Conservation (phyloP, 768 basidiomycete genomes). For the Tubosaeta brunneosetosa region DNA sequence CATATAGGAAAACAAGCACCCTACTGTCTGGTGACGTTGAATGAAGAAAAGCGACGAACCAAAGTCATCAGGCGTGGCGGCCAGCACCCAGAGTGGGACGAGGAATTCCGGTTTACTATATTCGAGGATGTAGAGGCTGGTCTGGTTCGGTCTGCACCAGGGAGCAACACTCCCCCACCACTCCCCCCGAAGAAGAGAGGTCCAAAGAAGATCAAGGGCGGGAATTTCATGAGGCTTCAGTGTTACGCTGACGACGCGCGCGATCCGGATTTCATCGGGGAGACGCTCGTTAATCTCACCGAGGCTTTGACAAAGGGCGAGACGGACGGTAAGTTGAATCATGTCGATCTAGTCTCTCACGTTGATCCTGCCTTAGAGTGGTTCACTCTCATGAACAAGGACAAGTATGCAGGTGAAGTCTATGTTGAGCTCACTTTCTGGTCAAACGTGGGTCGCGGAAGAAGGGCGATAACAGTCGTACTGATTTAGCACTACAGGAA, state of each 20-base stretch:
- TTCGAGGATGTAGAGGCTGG: slow-evolving; percentile 67
- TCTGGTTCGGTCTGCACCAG: slow-evolving; percentile 38
- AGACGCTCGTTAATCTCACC: slow-evolving; percentile 79
- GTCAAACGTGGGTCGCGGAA: slow-evolving; percentile 64
- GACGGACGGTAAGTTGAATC: slow-evolving; percentile 73
- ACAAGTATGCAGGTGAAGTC: slow-evolving; percentile 92
- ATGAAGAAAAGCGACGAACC: slow-evolving; percentile 81
- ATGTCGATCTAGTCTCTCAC: slow-evolving; percentile 4
- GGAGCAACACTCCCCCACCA: slow-evolving; percentile 54
- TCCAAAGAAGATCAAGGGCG: slow-evolving; percentile 57
- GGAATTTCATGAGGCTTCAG: slow-evolving; percentile 69
- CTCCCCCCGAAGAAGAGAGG: slow-evolving; percentile 62
- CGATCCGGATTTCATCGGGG: slow-evolving; percentile 95
- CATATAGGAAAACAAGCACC: slow-evolving; percentile 98
- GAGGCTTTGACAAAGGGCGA: slow-evolving; percentile 93
- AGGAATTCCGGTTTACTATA: slow-evolving; percentile 90
- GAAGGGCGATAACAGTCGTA: not conserved
- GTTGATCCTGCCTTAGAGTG: slow-evolving; percentile 59
- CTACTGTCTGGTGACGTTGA: slow-evolving; percentile 76
- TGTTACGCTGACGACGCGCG: slow-evolving; percentile 94
- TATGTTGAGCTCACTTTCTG: slow-evolving; percentile 97
- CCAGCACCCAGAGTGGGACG: slow-evolving; percentile 99
- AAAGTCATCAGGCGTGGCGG: slow-evolving; percentile 95
- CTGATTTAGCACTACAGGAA: slow-evolving; percentile 45
- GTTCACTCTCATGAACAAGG: slow-evolving; percentile 87